Evolutionary conservation across 306 rosid species (phyloP), one percentile per base, ranked within the genome.

Genomic region (Prunus dulcis): DNA sequence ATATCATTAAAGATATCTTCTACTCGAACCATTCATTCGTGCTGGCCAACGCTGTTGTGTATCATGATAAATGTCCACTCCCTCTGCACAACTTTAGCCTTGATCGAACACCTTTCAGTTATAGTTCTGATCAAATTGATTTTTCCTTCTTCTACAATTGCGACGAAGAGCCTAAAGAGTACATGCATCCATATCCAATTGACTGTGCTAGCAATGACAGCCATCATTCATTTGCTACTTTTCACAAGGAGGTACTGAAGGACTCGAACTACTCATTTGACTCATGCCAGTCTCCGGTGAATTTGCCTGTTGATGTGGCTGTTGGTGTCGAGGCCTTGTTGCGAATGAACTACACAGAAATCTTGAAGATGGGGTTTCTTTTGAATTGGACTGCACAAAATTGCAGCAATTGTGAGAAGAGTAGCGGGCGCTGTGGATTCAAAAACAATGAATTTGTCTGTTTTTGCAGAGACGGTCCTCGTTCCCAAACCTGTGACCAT

Each of bases 381-480:
- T 83, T 89, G 83, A 87, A 80, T 72, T 88, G 98, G 91, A 82
- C 60, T 70, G 85, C 77, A 28, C 85, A 80, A 67, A 76, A 84
- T 67, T 93, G 93, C 65, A 74, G 83, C 61, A 46, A 51, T 30
- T 88, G 93, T 80, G 84, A 83, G 79, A 72, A 3, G 20, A 89
- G 93, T 70, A 92, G 90, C 7, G 90, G 96, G 22, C 77, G 85
- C 7, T 89, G 98, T 81, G 91, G 93, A 52, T 84, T 82, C 67
- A 81, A 76, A 28, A 32, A 66, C 53, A 73, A 76, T 62, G 28
- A 79, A 69, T 83, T 87, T 66, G 41, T 78, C 62, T 91, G 91
- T 72, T 88, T 82, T 81, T 88, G 93, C 79, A 80, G 78, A 23
- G 91, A 87, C 73, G 51, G 83, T 58, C 73, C 89, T 45, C 89